Evolutionary conservation across 202 grass and related monocot genomes (phyloP).

Genomic region (Setaria italica): DNA sequence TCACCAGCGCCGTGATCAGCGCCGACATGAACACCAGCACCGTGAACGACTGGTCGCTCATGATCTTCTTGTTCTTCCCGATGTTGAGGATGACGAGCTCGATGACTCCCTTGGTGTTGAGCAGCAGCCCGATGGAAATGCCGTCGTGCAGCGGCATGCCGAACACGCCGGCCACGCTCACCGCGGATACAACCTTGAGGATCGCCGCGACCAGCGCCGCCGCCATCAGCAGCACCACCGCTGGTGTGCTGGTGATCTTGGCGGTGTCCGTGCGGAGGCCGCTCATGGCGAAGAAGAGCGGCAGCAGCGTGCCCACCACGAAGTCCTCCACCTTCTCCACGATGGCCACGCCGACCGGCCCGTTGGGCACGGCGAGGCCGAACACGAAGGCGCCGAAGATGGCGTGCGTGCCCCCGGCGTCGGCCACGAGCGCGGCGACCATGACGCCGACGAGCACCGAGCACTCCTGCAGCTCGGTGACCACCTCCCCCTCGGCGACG

Average conservation of each 20-base stretch:
- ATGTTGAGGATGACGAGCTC: constrained; percentile 81
- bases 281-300: constrained; percentile 70
- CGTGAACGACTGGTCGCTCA: constrained; percentile 64
- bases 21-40: constrained; percentile 72
- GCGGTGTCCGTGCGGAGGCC: constrained; percentile 28
- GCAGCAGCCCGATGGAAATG: constrained; percentile 65
- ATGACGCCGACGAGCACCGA: constrained; percentile 67
- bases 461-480: constrained; percentile 55
- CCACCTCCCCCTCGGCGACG: constrained; percentile 26
- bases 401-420: constrained; percentile 66
- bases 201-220: no score
- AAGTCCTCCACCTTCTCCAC: constrained; percentile 69
- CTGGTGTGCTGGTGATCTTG: background rate
- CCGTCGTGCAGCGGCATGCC: constrained; percentile 43
- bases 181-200: no score
- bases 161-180: no score
- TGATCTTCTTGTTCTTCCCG: constrained; percentile 55
- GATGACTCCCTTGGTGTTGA: constrained; percentile 71
- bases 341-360: constrained; percentile 60
- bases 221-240: no score
- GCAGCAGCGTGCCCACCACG: constrained; percentile 57
- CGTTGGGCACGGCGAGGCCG: constrained; percentile 78
- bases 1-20: constrained; percentile 62
- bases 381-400: constrained; percentile 76
- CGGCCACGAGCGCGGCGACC: constrained; percentile 55